phyloP scores from a whole-genome alignment of 495 filamentous ascomycete genomes.

The Penicillium salamii region DNA sequence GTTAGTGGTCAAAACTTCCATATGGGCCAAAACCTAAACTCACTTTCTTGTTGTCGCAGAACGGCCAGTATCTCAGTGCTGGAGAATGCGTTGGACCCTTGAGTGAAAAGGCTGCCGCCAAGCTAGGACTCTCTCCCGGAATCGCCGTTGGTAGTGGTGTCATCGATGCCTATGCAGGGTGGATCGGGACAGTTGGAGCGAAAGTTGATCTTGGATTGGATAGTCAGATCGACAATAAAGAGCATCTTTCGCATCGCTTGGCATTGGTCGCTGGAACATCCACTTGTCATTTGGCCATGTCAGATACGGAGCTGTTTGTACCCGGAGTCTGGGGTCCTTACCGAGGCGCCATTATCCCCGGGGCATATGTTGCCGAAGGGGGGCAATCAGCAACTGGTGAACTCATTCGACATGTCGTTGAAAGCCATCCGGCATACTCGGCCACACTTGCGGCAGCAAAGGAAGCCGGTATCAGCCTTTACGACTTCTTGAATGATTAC shows the following conservation, averaged over 20 bases:
- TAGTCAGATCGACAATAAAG: conserved; percentile 55
- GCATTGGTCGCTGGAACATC: conserved; percentile 88
- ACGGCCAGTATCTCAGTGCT: conserved; percentile 73
- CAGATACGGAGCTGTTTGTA: conserved; percentile 75
- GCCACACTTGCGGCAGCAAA: conserved; percentile 66
- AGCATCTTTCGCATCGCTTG: conserved; percentile 73
- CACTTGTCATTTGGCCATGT: conserved; percentile 89
- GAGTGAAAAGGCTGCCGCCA: conserved; percentile 67
- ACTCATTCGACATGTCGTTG: conserved; percentile 78
- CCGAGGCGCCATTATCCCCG: conserved; percentile 76
- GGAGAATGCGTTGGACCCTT: conserved; percentile 76
- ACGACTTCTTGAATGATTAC: conserved; percentile 80
- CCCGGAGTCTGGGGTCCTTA: conserved; percentile 89
- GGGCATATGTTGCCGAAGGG: conserved; percentile 83
- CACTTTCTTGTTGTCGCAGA: conserved; percentile 28
- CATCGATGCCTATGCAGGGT: conserved; percentile 90
- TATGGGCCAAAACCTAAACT: no score
- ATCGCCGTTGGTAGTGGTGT: conserved; percentile 85
- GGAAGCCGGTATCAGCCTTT: conserved; percentile 67
- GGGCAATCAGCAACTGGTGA: conserved; percentile 87
- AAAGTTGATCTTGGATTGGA: conserved; percentile 60
- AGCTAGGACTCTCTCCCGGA: conserved; percentile 72
- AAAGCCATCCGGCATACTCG: conserved; percentile 75
- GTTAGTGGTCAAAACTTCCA: conserved; percentile 43
- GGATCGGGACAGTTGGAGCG: conserved; percentile 88